Evolutionary conservation across 2,329 filamentous ascomycete genomes (phyloP).

Genomic region (Fusarium dimerum): DNA sequence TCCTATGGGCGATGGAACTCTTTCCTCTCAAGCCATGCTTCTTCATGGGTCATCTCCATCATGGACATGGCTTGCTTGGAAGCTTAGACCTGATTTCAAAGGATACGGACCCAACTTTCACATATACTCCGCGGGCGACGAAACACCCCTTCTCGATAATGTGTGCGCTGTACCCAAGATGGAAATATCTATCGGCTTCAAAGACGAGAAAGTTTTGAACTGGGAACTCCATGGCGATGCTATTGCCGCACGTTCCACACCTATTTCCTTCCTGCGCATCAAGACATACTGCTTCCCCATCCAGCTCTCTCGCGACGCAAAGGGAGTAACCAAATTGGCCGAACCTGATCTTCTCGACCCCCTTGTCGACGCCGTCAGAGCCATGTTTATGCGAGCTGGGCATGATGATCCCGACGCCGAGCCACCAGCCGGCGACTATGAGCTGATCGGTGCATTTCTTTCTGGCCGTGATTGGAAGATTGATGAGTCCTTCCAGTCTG

Average conservation of each 20-base stretch:
- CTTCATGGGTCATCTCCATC: conserved; percentile 35
- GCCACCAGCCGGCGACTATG: conserved; percentile 25
- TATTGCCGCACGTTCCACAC: conserved; percentile 28
- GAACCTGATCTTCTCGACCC: conserved; percentile 24
- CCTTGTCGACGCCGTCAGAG: conserved; percentile 18
- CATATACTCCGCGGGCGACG: conserved; percentile 33
- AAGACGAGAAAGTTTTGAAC: conserved; percentile 33
- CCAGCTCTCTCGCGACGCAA: conserved; percentile 15
- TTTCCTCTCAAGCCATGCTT: conserved; percentile 27
- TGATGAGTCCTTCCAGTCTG: conserved; percentile 27
- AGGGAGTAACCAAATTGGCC: conserved; percentile 18
- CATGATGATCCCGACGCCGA: conserved; percentile 17
- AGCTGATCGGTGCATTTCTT: conserved; percentile 30
- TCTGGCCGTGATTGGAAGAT: conserved; percentile 34
- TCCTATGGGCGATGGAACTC: conserved; percentile 19
- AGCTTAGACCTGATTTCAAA: conserved; percentile 25
- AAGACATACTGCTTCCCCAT: conserved; percentile 37
- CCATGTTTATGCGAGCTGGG: conserved; percentile 23
- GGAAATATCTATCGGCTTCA: conserved; percentile 38
- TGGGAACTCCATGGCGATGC: conserved; percentile 40
- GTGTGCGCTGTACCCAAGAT: conserved; percentile 35
- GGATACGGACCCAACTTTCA: conserved; percentile 32
- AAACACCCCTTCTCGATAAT: conserved; percentile 29
- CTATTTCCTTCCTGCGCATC: conserved; percentile 35
- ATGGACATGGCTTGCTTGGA: conserved; percentile 42